Evolutionary conservation across 805 yeast species (phyloP), one percentile per base, ranked within the genome.

Genomic region (Candida xyloterini): DNA sequence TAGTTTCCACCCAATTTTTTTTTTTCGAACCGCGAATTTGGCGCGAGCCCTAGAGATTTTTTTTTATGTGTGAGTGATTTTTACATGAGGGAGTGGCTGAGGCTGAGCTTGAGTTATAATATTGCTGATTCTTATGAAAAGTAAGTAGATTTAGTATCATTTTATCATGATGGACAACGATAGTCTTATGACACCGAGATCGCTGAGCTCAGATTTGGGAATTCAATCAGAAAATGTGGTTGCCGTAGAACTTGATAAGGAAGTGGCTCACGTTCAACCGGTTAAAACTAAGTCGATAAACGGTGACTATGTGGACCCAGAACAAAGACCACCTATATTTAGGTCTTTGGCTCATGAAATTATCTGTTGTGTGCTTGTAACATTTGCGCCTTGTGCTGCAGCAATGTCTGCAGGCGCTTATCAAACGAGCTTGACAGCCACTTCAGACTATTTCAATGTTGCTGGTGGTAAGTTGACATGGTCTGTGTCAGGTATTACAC

Each of bases 401-500:
- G 51, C 66, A 9, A 61, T 69, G 42, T 54, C 67, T 10, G 49
- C 58, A 2, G 66, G 71, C 3, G 52, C 64, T 18, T 62, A 60
- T 41, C 70, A 62, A 39, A 52, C 68, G 3, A 59, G 71, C 14
- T 51, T 72, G 18, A 55, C 62, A 10, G 51, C 56, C 11, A 57
- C 68, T 1, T 63, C 67, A 10, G 53, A 56, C 9, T 50, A 60
- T 26, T 72, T 71, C 40, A 40, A 52, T 15, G 57, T 67, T 10
- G 35, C 49, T 10, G 76, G 74, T 29, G 74, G 74, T 27, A 42
- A 54, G 22, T 47, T 72, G 15, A 65, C 74, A 2, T 72, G 78
- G 78, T 56, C 66, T 13, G 60, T 65, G 7, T 58, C 69, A 7
- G 55, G 71, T 13, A 64, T 70, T 15, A 57, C 58, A 33, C 55